These are phyloP conservation scores for Jacaranda copaia DNA, from an alignment of 257 asterid genomes.

Conservation along the genomic window DNA sequence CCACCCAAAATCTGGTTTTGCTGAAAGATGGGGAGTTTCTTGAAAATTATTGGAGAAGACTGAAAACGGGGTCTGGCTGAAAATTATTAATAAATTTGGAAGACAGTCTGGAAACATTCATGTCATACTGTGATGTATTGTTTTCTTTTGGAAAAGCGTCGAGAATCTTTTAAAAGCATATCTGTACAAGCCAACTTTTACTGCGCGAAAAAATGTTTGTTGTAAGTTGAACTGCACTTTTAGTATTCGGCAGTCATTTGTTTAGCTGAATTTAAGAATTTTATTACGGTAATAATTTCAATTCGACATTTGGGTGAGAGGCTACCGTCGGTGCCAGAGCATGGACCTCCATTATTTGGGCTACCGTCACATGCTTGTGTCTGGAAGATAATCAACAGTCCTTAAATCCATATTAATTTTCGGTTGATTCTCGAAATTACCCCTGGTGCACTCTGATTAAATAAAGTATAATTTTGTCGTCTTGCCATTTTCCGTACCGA, in stretches of 20 bases:
- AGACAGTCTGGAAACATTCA: constrained; percentile 65
- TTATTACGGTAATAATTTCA: neutral
- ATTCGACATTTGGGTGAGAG: constrained; percentile 28
- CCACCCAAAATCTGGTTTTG: constrained; percentile 6
- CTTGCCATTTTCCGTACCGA: constrained; percentile 49
- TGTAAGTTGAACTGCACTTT: constrained; percentile 43
- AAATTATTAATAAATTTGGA: constrained; percentile 30
- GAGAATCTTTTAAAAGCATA: constrained; percentile 43
- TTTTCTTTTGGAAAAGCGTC: constrained; percentile 39
- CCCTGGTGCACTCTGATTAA: constrained; percentile 20
- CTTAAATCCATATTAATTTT: neutral
- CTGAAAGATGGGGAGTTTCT: constrained; percentile 33
- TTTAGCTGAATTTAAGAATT: neutral
- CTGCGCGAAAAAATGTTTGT: constrained; percentile 25
- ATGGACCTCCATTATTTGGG: constrained; percentile 51
- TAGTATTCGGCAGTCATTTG: constrained; percentile 32
- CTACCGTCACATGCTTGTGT: constrained; percentile 59
- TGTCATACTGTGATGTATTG: constrained; percentile 31
- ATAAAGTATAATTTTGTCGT: constrained; percentile 34
- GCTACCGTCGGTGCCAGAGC: constrained; percentile 41
- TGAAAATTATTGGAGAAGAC: constrained; percentile 13
- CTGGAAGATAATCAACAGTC: constrained; percentile 40
- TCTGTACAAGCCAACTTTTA: constrained; percentile 36
- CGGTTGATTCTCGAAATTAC: constrained; percentile 12
- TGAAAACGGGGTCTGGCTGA: constrained; percentile 46